phyloP scores from a whole-genome alignment of 495 filamentous ascomycete genomes.

The Penicillium maclennaniae region DNA sequence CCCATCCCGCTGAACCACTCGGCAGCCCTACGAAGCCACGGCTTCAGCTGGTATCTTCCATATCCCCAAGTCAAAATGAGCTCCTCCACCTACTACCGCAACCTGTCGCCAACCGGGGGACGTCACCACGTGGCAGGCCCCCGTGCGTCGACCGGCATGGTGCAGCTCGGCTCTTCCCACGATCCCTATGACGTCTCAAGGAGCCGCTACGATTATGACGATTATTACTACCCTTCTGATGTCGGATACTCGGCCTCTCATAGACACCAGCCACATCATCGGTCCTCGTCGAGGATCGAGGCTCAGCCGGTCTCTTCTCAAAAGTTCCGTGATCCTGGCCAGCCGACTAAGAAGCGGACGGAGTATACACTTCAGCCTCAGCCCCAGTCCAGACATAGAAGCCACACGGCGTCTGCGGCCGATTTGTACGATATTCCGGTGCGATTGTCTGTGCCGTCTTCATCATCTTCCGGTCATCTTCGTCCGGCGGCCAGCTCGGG shows the following conservation, averaged over 20 bases:
- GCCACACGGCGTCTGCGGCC: slow-evolving; percentile 33
- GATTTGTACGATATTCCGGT: slow-evolving; percentile 26
- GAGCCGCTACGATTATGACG: slow-evolving; percentile 27
- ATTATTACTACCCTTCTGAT: slow-evolving; percentile 37
- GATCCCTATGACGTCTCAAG: slow-evolving; percentile 32
- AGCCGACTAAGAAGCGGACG: slow-evolving; percentile 36
- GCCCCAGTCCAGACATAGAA: slow-evolving; percentile 32
- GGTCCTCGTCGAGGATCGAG: slow-evolving; percentile 27
- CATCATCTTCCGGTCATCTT: slow-evolving; percentile 23
- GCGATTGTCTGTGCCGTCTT: slow-evolving; percentile 24
- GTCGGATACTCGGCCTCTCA: slow-evolving; percentile 30
- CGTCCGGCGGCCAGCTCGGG: slow-evolving; percentile 28
- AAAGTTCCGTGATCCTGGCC: slow-evolving; percentile 31
- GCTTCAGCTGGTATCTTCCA: not conserved
- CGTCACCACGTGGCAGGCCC: slow-evolving; percentile 34
- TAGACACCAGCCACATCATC: slow-evolving; percentile 17
- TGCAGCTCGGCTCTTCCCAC: slow-evolving; percentile 36
- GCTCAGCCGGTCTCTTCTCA: slow-evolving; percentile 35
- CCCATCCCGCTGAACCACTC: not conserved
- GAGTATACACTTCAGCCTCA: slow-evolving; percentile 43
- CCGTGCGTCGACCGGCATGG: slow-evolving; percentile 47
- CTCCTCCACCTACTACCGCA: slow-evolving; percentile 18
- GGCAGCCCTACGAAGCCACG: not conserved
- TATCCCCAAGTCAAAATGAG: slow-evolving; percentile 9
- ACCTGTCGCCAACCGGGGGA: slow-evolving; percentile 32